phyloP scores from a whole-genome alignment of 2,329 filamentous ascomycete species.

The Cladobotryum mycophilum region DNA sequence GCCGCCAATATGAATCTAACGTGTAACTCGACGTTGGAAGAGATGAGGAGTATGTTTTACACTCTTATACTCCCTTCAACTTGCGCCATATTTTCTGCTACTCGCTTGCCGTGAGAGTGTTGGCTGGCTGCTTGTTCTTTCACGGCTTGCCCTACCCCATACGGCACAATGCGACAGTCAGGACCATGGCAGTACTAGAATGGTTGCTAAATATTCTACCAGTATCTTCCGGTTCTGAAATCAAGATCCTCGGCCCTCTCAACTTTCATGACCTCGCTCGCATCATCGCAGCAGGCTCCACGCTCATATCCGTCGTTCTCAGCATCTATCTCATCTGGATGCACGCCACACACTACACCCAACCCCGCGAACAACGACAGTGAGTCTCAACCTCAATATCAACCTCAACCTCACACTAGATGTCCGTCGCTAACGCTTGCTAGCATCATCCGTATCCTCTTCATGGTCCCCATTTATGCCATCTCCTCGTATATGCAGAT shows the following conservation, averaged over 20 bases:
- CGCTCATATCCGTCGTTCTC: constrained; percentile 44
- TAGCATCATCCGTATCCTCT: constrained; percentile 79
- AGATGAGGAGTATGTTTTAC: constrained; percentile 33
- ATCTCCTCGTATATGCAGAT: constrained; percentile 68
- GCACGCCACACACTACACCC: constrained; percentile 56
- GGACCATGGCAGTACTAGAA: not conserved
- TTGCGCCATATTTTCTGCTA: not conserved
- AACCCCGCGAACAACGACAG: constrained; percentile 54
- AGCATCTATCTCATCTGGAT: constrained; percentile 52
- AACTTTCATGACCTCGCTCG: constrained; percentile 51
- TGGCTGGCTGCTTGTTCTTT: not conserved
- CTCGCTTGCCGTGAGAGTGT: too few relatives aligned
- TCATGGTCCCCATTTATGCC: constrained; percentile 81
- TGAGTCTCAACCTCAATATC: constrained; percentile 23
- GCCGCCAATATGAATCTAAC: constrained; percentile 28
- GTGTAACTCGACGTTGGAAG: constrained; percentile 39
- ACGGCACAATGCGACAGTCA: not conserved
- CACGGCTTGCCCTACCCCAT: too few relatives aligned
- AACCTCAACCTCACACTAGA: not conserved
- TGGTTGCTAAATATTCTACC: constrained; percentile 1
- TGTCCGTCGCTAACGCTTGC: constrained; percentile 1
- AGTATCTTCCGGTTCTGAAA: constrained; percentile 42
- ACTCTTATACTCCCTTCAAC: constrained; percentile 6
- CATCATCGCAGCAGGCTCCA: constrained; percentile 42
- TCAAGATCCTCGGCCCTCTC: constrained; percentile 39